phyloP scores from a whole-genome alignment of 1,139 yeast genomes.

The Pichia norvegensis region DNA sequence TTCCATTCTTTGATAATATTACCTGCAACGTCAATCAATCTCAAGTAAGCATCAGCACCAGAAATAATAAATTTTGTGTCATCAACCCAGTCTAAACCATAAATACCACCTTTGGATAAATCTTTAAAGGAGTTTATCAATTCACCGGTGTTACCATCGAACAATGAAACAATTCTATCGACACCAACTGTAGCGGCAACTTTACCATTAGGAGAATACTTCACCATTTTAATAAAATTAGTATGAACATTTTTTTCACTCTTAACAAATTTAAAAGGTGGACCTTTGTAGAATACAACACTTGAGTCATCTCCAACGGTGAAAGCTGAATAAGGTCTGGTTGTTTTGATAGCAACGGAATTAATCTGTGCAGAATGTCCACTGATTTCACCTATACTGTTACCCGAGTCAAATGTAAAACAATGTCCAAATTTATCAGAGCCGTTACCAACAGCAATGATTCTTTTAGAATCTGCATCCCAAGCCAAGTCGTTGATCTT shows the following conservation, averaged over 20 bases:
- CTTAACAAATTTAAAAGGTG: constrained; percentile 81
- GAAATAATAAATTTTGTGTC: constrained; percentile 68
- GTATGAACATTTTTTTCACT: constrained; percentile 69
- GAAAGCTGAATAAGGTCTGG: constrained; percentile 88
- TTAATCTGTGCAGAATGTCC: constrained; percentile 87
- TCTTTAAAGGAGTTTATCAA: constrained; percentile 44
- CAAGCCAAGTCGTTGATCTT: constrained; percentile 78
- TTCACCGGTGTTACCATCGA: constrained; percentile 87
- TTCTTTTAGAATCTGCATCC: constrained; percentile 82
- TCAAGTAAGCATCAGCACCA: constrained; percentile 71
- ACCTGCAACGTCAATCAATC: constrained; percentile 47
- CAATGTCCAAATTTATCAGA: constrained; percentile 89
- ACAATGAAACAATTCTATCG: constrained; percentile 68
- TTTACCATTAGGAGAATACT: constrained; percentile 72
- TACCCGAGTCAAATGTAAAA: constrained; percentile 90
- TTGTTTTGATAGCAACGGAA: constrained; percentile 79
- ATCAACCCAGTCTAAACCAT: constrained; percentile 64
- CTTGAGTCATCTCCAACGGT: constrained; percentile 87
- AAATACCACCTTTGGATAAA: constrained; percentile 74
- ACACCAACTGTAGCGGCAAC: constrained; percentile 78
- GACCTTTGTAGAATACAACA: constrained; percentile 80
- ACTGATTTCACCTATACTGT: constrained; percentile 88
- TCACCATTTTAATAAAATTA: constrained; percentile 73
- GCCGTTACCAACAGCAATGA: constrained; percentile 94
- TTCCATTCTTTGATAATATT: constrained; percentile 37